Evolutionary conservation across 345 rosid genomes (phyloP).

Genomic region (Eutrema heterophyllum): DNA sequence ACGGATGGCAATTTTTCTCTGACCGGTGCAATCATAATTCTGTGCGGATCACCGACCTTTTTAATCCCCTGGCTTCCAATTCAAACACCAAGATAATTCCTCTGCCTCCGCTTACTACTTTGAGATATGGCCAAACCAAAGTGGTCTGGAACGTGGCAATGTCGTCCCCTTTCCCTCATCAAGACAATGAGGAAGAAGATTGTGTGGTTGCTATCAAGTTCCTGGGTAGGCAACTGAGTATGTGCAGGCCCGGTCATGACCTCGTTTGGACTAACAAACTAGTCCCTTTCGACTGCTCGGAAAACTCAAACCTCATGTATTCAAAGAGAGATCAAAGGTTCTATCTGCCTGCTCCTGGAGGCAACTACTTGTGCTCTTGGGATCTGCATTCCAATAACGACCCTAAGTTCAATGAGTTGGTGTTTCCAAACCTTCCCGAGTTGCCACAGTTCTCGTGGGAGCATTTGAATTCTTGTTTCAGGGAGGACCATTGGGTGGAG

Average conservation of each 20-base stretch:
- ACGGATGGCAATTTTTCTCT: background rate
- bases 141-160: constrained; percentile 1
- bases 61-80: background rate
- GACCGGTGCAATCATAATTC: background rate
- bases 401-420: background rate
- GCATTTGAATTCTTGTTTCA: background rate
- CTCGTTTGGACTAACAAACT: background rate
- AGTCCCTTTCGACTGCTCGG: background rate
- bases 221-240: background rate
- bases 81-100: background rate
- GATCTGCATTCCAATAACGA: background rate
- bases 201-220: background rate
- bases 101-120: background rate
- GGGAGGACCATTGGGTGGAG: background rate
- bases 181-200: background rate
- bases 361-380: background rate
- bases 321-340: constrained; percentile 1
- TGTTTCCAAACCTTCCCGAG: background rate
- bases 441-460: background rate
- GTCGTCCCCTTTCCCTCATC: background rate
- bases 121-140: background rate
- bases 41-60: background rate
- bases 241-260: background rate
- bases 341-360: constrained; percentile 6
- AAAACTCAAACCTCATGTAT: background rate